A percentile compares a stretch with the other conserved stretches of the same genome.
phyloP scores from a whole-genome alignment of 164 flowering plant genomes.

The Berberis vulgaris region DNA sequence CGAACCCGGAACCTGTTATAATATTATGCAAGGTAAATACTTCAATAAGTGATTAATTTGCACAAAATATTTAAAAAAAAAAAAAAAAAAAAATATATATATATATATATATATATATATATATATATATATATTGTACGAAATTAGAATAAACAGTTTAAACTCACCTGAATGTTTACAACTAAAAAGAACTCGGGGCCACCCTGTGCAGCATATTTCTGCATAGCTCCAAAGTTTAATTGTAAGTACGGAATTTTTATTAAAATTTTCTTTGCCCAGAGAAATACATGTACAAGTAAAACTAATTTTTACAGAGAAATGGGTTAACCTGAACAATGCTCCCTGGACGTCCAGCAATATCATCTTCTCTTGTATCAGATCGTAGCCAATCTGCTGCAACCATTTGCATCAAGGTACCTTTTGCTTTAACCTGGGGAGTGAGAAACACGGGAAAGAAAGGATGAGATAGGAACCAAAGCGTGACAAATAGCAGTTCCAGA shows the following conservation, averaged over 20 bases:
- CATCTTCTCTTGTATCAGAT: constrained; percentile 78
- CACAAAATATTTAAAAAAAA: too few relatives aligned
- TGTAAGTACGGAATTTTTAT: too few relatives aligned
- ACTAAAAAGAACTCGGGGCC: constrained; percentile 85
- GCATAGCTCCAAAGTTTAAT: constrained; percentile 7
- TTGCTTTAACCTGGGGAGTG: constrained; percentile 53
- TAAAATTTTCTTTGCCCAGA: too few relatives aligned
- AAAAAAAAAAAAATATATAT: too few relatives aligned
- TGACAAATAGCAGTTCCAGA: not conserved
- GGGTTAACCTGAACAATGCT: constrained; percentile 67
- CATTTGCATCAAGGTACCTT: constrained; percentile 68
- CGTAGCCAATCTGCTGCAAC: constrained; percentile 84
- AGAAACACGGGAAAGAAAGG: not conserved
- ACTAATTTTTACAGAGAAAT: not conserved
- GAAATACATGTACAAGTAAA: not conserved
- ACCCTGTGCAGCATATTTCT: constrained; percentile 73
- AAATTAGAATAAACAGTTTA: not conserved
- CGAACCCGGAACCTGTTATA: constrained; percentile 72
- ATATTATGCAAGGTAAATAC: constrained; percentile 1
- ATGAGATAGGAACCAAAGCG: not conserved
- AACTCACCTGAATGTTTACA: constrained; percentile 73
- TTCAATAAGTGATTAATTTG: not conserved
- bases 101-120: too few relatives aligned
- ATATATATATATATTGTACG: too few relatives aligned
- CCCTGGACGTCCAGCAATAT: constrained; percentile 68